Percentiles rank a stretch among this genome's conserved stretches.
These are phyloP conservation scores for Cajanus cajan DNA, from an alignment of 306 rosid species.

Conservation along the genomic window DNA sequence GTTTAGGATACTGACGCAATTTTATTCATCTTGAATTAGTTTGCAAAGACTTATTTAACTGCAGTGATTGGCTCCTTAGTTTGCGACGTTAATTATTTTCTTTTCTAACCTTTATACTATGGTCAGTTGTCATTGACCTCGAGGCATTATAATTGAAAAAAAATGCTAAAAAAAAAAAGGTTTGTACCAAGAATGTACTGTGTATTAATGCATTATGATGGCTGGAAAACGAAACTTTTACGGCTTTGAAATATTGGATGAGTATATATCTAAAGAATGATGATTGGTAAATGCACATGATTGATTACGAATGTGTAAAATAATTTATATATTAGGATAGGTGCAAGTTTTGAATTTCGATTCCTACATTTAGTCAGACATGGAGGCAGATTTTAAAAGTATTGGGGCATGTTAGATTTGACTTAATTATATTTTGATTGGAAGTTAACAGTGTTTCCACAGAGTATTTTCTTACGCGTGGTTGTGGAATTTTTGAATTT, in stretches of 20 bases:
- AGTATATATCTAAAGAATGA: not conserved
- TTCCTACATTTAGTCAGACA: not conserved
- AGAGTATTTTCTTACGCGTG: not conserved
- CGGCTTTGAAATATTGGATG: not conserved
- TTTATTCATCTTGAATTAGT: not conserved
- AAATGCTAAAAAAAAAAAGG: not conserved
- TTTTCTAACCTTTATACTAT: not conserved
- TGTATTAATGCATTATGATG: not conserved
- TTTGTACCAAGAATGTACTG: not conserved
- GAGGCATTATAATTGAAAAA: not conserved
- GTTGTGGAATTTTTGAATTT: not conserved
- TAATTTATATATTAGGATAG: not conserved
- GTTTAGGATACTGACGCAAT: not conserved
- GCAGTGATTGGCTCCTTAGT: not conserved
- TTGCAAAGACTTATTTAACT: not conserved
- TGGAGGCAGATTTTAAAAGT: not conserved
- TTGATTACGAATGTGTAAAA: not conserved
- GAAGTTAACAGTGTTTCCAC: too few relatives aligned
- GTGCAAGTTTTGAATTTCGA: not conserved
- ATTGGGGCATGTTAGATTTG: not conserved
- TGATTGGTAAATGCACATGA: not conserved
- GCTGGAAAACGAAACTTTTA: not conserved
- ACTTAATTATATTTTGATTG: not conserved
- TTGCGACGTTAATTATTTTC: not conserved
- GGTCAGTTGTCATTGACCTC: not conserved